Evolutionary conservation across 2,329 filamentous ascomycete species (phyloP), one percentile per base, ranked within the genome.

Genomic region (Orbilia blumenaviensis): DNA sequence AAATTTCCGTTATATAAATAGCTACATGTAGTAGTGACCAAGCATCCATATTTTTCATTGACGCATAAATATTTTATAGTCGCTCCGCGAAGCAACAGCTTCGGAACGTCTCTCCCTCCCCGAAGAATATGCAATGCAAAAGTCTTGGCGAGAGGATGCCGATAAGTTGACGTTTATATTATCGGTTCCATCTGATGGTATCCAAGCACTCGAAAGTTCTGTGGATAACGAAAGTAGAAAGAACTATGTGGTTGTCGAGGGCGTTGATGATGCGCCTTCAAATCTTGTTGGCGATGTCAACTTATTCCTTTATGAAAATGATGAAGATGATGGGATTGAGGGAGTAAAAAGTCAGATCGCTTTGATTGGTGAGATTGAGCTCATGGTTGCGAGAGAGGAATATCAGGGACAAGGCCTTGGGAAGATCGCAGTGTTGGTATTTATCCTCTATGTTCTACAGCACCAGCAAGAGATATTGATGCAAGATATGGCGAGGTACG

Each of bases 161-260:
- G 94, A 98, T 83, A 98, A 98, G 84, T 83, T 98, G 77, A 98
- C 94, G 0, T 98, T 97, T 80, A 97, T 98, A 81, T 83, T 92
- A 64, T 97, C 93, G 81, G 84, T 86, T 8, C 87, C 88, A 0
- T 74, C 81, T 0, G 9, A 12, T 12, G 21, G 23, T 2, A 3
- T 36, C 62, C 1, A 50, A 75, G 4, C 52, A 64, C 2, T 68
- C 69, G 5, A 67, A 78, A 2, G 23, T 50, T 12, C 25, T 79
- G 4, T 32, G 66, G 34, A 2, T 16, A 50, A 12, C 6, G 23
- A 12, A 21, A 67, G n/a, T n/a, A n/a, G 42, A 25, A 48, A 34
- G 23, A 34, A 41, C 14, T 44, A 44, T 18, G 50, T n/a, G 12
- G 41, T 76, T 2, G n/a, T 66, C 7, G 72, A 76, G 54, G 64